A percentile compares a stretch with the other conserved stretches of the same genome.
These are phyloP conservation scores for Cladosporium sp. DNA, from an alignment of 2,329 filamentous ascomycete genomes.

Conservation along the genomic window DNA sequence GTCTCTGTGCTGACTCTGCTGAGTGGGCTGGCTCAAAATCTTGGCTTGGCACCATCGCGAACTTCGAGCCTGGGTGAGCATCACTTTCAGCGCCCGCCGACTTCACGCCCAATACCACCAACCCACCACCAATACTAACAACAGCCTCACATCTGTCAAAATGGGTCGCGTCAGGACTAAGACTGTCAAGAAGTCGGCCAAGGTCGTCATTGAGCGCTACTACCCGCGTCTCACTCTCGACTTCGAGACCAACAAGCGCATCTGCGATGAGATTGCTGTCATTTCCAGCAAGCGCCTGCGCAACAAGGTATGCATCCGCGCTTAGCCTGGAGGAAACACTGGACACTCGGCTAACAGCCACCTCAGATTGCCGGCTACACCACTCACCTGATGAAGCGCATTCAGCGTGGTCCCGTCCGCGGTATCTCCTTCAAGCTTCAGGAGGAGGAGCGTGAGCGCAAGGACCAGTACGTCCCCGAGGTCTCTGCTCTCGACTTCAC, in stretches of 20 bases:
- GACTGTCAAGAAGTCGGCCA: conserved; percentile 85
- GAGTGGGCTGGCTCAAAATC: neutral
- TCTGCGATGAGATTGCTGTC: conserved; percentile 99
- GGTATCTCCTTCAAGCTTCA: conserved; percentile 99
- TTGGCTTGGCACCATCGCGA: neutral
- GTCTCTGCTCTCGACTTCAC: conserved; percentile 97
- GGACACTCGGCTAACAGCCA: conserved; percentile 3
- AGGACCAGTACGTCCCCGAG: conserved; percentile 99
- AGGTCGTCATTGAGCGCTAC: conserved; percentile 99
- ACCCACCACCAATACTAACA: conserved; percentile 11
- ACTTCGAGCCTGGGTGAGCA: too few relatives aligned
- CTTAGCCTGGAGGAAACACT: neutral
- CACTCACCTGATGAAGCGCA: conserved; percentile 97
- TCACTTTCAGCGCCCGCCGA: neutral
- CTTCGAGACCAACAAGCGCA: conserved; percentile 99
- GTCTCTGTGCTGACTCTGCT: too few relatives aligned
- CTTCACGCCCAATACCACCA: conserved; percentile 17
- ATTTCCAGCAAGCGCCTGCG: conserved; percentile 98
- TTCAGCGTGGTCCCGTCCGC: conserved; percentile 97
- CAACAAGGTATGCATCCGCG: conserved; percentile 76
- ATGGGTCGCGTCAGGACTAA: conserved; percentile 62
- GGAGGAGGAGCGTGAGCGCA: conserved; percentile 99
- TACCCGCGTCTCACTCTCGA: conserved; percentile 94
- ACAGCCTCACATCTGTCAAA: conserved; percentile 41
- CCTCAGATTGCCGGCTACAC: conserved; percentile 92